A percentile compares a stretch with the other conserved stretches of the same genome.
phyloP scores from a whole-genome alignment of 1,139 yeast genomes.

The Hanseniaspora gamundiae region DNA sequence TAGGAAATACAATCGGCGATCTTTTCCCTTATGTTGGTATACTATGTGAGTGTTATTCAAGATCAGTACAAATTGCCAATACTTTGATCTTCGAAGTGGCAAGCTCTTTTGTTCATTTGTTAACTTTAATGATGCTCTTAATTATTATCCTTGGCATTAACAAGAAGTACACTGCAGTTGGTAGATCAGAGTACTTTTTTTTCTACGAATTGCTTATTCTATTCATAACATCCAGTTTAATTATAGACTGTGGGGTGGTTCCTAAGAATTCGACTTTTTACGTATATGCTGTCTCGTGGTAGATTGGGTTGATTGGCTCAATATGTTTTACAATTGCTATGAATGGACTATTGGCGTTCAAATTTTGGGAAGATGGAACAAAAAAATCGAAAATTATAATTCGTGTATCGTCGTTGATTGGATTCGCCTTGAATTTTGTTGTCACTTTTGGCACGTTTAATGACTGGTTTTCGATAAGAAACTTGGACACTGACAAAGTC shows the following conservation, averaged over 20 bases:
- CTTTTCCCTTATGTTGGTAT: conserved; percentile 10
- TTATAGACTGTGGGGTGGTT: conserved; percentile 85
- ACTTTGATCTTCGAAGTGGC: conserved; percentile 90
- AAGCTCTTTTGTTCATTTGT: conserved; percentile 73
- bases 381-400: conserved; percentile 45
- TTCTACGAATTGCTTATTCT: conserved; percentile 52
- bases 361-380: conserved; percentile 92
- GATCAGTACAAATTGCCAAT: conserved; percentile 79
- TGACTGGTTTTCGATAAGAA: conserved; percentile 38
- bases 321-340: conserved; percentile 55
- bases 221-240: conserved; percentile 49
- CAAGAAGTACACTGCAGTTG: conserved; percentile 86
- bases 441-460: conserved; percentile 63
- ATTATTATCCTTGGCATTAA: conserved; percentile 71
- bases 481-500: conserved; percentile 7
- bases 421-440: conserved; percentile 55
- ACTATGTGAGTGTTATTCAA: conserved; percentile 61
- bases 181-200: conserved; percentile 72
- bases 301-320: conserved; percentile 62
- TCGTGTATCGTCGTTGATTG: conserved; percentile 35
- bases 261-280: conserved; percentile 71
- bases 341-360: conserved; percentile 74
- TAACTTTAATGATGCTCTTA: conserved; percentile 49
- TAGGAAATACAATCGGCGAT: conserved; percentile 8
- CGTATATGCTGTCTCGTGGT: conserved; percentile 74